Base-by-base conservation (phyloP, 2,329 filamentous ascomycete species). In the Hymenoscyphus occultus region DNA sequence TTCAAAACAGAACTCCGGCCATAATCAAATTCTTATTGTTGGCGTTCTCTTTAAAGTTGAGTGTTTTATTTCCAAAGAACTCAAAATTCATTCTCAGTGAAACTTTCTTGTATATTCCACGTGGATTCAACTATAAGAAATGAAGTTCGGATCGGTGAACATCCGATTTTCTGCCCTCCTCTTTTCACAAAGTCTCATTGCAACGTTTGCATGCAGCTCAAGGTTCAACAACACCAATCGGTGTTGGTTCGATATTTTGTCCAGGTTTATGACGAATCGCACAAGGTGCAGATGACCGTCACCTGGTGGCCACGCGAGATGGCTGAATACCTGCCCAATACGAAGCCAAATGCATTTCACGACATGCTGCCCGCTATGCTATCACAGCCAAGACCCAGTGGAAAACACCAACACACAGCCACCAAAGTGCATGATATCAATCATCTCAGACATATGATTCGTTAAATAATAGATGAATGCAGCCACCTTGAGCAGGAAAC, bases 291-390 rank as follows among this genome's bases (percentile, higher is more conserved):
- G 56, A 57, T 35, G 56, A 35, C 14, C 56, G 22, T 3, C 56
- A 32, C 56, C 56, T 19, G n/a, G 56, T n/a, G 28, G 56, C 56
- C 56, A 57, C 56, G 56, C 56, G 56, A 57, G 28, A 39, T 32
- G 28, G 56, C 32, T 57, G 56, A 57, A 57, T 35, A 16, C 56
- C 13, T 39, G 35, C 14, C 54, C 54, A 57, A 57, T 57, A 28
- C 28, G 28, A 32, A 35, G 28, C 28, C 16, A n/a, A 32, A 32
- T 13, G 54, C 54, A 28, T 32, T 19, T 13, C 13, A 39, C 28
- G 28, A 35, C 56, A 28, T 57, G 54, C 54, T 35, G 54, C 7
- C 6, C 22, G 28, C 54, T 35, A 35, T 16, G 19, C 32, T n/a
- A 12, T 57, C 31, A 57, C 31, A 19, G 28, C 28, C 56, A 39